phyloP scores from a whole-genome alignment of 257 asterid species.

The Solanum etuberosum region DNA sequence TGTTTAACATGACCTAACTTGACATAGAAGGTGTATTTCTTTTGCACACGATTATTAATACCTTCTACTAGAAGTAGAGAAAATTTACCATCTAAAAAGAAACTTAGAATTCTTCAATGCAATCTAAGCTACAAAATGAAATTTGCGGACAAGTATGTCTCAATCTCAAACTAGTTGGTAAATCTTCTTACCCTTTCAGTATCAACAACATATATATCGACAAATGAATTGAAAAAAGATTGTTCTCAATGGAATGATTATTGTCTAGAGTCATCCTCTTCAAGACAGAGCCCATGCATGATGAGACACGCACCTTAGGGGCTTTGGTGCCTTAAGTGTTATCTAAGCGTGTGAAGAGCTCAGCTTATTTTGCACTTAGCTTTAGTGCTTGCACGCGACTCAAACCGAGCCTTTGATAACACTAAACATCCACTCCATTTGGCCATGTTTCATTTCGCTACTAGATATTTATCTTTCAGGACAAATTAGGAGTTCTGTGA shows the following conservation, averaged over 20 bases:
- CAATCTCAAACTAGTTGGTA: background rate
- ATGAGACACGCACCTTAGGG: background rate
- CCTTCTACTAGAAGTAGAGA: background rate
- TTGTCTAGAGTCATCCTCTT: background rate
- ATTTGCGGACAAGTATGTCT: background rate
- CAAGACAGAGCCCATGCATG: background rate
- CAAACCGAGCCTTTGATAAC: background rate
- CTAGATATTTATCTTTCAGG: background rate
- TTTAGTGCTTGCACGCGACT: background rate
- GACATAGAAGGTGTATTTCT: background rate
- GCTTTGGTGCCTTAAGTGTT: background rate
- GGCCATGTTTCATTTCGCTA: background rate
- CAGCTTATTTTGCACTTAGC: background rate
- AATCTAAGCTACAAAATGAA: background rate
- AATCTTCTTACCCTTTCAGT: background rate
- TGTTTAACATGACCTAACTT: background rate
- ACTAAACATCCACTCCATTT: background rate
- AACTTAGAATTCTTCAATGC: background rate
- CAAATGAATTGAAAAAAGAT: background rate
- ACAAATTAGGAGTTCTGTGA: background rate
- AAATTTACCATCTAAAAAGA: background rate
- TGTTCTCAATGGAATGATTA: background rate
- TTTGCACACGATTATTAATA: background rate
- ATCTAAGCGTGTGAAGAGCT: background rate
- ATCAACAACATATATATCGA: background rate